A percentile compares a stretch with the other conserved stretches of the same genome.
Evolutionary conservation across 164 flowering plant genomes (phyloP).

Genomic region (Umbilicus rupestris): DNA sequence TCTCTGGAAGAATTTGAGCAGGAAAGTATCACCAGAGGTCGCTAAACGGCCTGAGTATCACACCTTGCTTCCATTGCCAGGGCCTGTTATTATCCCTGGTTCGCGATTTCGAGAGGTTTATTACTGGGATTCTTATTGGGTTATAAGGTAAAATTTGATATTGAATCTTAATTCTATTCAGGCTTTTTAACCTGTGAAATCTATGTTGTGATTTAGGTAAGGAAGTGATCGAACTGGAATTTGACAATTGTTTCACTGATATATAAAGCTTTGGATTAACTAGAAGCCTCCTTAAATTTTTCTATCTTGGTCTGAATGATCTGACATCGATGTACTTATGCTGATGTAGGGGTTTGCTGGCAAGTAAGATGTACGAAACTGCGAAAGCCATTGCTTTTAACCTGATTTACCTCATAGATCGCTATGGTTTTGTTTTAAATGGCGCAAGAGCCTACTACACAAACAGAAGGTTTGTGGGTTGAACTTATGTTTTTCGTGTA

Average conservation of each 20-base stretch:
- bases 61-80: constrained; percentile 67
- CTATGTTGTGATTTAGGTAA: too few species aligned
- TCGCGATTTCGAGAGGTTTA: constrained; percentile 85
- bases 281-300: neutral
- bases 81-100: constrained; percentile 56
- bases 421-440: constrained; percentile 68
- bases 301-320: neutral
- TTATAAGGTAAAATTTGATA: constrained; percentile 47
- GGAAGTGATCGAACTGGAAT: too few species aligned
- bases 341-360: constrained; percentile 72
- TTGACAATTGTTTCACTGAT: neutral
- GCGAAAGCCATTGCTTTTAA: constrained; percentile 74
- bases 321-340: neutral
- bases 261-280: neutral
- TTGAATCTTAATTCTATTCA: neutral
- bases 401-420: constrained; percentile 54
- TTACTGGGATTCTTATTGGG: constrained; percentile 98
- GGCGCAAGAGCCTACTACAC: constrained; percentile 86
- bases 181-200: too few species aligned
- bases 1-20: constrained; percentile 78
- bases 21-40: constrained; percentile 46
- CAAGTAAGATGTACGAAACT: constrained; percentile 76
- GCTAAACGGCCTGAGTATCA: constrained; percentile 37
- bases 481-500: too few species aligned
- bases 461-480: constrained; percentile 53